phyloP scores from a whole-genome alignment of 768 basidiomycete species.

The Leucogyrophana mollusca region DNA sequence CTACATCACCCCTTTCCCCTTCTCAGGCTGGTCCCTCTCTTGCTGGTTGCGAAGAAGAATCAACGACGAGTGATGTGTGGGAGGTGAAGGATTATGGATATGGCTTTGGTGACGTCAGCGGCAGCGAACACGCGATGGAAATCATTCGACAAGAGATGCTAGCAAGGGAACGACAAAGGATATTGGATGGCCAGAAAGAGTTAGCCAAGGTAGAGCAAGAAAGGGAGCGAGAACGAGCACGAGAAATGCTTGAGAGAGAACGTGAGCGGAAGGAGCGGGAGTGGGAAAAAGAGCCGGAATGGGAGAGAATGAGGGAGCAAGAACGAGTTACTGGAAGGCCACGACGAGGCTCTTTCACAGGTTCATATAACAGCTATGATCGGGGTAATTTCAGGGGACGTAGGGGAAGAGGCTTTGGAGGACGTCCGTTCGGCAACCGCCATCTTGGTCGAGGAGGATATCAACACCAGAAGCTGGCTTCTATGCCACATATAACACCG shows the following conservation, averaged over 20 bases:
- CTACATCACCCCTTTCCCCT: neutral
- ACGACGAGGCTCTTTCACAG: conserved; percentile 31
- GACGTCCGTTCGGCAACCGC: conserved; percentile 36
- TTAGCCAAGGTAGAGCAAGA: conserved; percentile 9
- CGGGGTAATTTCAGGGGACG: conserved; percentile 30
- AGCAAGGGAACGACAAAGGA: conserved; percentile 18
- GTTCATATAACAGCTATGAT: conserved; percentile 22
- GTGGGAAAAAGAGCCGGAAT: conserved; percentile 13
- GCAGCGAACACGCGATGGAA: conserved; percentile 31
- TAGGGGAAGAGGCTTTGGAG: conserved; percentile 36
- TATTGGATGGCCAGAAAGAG: too few relatives aligned
- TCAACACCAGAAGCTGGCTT: conserved; percentile 32
- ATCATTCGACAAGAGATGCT: conserved; percentile 28
- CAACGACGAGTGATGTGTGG: conserved; percentile 37
- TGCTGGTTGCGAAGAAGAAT: conserved; percentile 12
- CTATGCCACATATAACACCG: conserved; percentile 27
- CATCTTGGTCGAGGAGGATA: conserved; percentile 31
- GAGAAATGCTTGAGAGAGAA: conserved; percentile 2
- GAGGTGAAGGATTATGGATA: conserved; percentile 63
- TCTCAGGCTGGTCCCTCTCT: conserved; percentile 3
- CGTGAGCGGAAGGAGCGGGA: conserved; percentile 10
- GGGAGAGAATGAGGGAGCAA: conserved; percentile 12
- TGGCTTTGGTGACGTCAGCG: conserved; percentile 54
- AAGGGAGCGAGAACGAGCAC: conserved; percentile 16
- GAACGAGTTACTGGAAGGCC: conserved; percentile 21